Percentiles rank a stretch among this genome's conserved stretches.
Evolutionary conservation across 495 filamentous ascomycete genomes (phyloP).

Genomic region (Mycothermus thermophilus): DNA sequence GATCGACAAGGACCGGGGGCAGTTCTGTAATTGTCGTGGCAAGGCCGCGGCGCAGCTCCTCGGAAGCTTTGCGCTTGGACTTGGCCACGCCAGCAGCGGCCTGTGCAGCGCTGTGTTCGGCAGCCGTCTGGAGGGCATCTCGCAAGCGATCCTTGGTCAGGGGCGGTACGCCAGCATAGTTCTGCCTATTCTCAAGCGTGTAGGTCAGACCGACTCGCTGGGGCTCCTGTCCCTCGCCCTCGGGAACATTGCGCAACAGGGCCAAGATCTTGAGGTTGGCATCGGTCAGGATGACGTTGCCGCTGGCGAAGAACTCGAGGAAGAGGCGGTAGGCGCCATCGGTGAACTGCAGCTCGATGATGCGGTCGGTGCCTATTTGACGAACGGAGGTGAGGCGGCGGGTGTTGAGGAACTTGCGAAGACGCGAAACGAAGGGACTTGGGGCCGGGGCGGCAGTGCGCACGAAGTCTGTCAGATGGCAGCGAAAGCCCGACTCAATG

Average conservation of each 20-base stretch:
- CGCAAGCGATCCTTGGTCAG: conserved; percentile 59
- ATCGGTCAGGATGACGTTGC: conserved; percentile 88
- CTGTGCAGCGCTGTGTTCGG: no score
- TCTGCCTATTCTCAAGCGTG: conserved; percentile 67
- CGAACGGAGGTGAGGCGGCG: conserved; percentile 64
- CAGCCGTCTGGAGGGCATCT: conserved; percentile 52
- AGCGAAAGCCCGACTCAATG: conserved; percentile 90
- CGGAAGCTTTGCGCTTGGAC: conserved; percentile 59
- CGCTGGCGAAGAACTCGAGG: conserved; percentile 85
- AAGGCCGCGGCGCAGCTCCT: conserved; percentile 63
- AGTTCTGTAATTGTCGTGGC: conserved; percentile 73
- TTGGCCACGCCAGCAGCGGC: conserved; percentile 50
- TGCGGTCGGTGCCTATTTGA: conserved; percentile 85
- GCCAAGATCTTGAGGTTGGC: conserved; percentile 62
- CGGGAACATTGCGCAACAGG: conserved; percentile 63
- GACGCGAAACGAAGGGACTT: conserved; percentile 63
- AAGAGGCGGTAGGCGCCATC: conserved; percentile 79
- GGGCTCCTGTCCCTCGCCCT: conserved; percentile 57
- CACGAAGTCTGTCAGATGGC: conserved; percentile 80
- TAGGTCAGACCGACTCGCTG: conserved; percentile 68
- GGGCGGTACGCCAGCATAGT: conserved; percentile 56
- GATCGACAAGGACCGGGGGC: conserved; percentile 75
- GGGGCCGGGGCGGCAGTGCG: conserved; percentile 72
- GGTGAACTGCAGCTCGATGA: conserved; percentile 85
- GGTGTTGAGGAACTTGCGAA: conserved; percentile 81